Percentiles rank a stretch among this genome's conserved stretches.
Evolutionary conservation across 495 filamentous ascomycete genomes (phyloP).

Genomic region (Sphaerosporella brunnea): DNA sequence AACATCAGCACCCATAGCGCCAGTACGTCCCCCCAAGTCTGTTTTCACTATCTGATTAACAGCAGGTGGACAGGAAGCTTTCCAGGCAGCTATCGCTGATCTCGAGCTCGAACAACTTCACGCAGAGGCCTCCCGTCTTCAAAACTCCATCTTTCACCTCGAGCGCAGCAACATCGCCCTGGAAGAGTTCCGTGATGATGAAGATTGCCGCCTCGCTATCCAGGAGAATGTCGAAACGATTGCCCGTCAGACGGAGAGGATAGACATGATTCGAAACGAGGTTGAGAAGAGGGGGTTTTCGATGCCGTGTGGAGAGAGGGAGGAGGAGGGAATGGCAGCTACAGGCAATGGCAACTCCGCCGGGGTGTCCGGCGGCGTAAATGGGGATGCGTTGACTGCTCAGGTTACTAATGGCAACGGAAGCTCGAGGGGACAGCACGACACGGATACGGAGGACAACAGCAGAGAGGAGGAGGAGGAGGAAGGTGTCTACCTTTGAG

Average conservation of each 20-base stretch:
- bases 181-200: conserved; percentile 35
- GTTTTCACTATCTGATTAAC: too few species aligned
- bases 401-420: too few species aligned
- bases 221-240: conserved; percentile 46
- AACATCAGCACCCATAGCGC: too few species aligned
- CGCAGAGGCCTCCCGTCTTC: conserved; percentile 48
- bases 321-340: conserved; percentile 11
- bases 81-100: conserved; percentile 41
- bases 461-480: conserved; percentile 18
- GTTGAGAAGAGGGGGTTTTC: conserved; percentile 44
- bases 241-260: conserved; percentile 38
- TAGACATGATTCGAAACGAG: conserved; percentile 40
- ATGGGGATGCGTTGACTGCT: too few species aligned
- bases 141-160: conserved; percentile 48
- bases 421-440: too few species aligned
- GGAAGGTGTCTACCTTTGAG: conserved; percentile 36
- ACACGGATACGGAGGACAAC: too few species aligned
- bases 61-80: conserved; percentile 29
- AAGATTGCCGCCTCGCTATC: conserved; percentile 33
- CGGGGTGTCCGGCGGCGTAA: too few species aligned
- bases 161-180: conserved; percentile 41
- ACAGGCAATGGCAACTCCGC: background rate
- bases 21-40: too few species aligned
- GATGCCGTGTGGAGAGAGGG: conserved; percentile 32
- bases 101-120: conserved; percentile 46